These are phyloP conservation scores for Nicotiana benthamiana DNA, from an alignment of 257 asterid species.

Conservation along the genomic window DNA sequence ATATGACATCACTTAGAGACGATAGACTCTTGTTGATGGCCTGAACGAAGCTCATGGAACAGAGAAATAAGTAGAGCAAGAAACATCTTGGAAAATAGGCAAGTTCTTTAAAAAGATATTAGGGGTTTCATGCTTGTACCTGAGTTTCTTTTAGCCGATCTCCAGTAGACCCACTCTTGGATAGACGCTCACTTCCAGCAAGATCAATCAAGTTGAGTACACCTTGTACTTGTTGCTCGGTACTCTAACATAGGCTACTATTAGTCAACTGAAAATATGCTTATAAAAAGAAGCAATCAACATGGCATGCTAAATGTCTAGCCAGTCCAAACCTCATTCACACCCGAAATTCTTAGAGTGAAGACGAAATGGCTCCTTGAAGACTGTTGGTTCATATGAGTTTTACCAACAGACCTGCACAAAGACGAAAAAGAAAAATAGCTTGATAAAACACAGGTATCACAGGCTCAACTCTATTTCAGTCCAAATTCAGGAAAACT, in stretches of 20 bases:
- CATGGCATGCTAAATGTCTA: background rate
- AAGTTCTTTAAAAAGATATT: background rate
- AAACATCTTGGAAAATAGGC: background rate
- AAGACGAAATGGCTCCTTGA: conserved; percentile 92
- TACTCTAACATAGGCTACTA: conserved; percentile 39
- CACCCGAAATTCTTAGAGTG: conserved; percentile 71
- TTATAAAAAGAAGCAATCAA: background rate
- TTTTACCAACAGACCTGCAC: conserved; percentile 80
- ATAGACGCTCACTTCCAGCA: conserved; percentile 97
- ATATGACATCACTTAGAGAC: conserved; percentile 86
- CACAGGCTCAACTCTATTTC: background rate
- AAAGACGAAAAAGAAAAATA: background rate
- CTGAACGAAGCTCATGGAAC: conserved; percentile 24
- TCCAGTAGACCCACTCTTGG: conserved; percentile 87
- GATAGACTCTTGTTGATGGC: conserved; percentile 91
- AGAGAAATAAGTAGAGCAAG: background rate
- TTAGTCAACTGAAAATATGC: background rate
- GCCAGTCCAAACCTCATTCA: conserved; percentile 52
- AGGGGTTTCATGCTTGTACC: conserved; percentile 25
- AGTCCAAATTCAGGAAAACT: background rate
- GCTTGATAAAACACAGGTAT: background rate
- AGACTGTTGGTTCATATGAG: conserved; percentile 94
- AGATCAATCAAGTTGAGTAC: conserved; percentile 83
- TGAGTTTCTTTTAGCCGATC: conserved; percentile 96
- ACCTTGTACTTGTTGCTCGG: conserved; percentile 93